Evolutionary conservation across 768 basidiomycete species (phyloP).

Genomic region (Coprinopsis cinerea): DNA sequence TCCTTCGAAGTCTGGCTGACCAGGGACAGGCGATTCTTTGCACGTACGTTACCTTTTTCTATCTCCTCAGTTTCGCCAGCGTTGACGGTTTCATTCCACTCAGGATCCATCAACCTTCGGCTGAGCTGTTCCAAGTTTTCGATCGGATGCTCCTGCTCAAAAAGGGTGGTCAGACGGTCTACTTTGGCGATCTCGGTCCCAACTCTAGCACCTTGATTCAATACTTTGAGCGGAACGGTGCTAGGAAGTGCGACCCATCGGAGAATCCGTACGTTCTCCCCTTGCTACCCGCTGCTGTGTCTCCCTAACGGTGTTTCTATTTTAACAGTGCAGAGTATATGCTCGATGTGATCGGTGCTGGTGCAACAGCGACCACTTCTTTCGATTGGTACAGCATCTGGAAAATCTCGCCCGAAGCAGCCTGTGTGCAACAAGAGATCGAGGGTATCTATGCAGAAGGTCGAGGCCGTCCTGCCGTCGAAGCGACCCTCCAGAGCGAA

Average conservation of each 20-base stretch:
- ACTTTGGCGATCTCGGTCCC: slow-evolving; percentile 68
- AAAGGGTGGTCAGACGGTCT: slow-evolving; percentile 70
- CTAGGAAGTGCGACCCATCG: slow-evolving; percentile 47
- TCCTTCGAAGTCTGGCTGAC: slow-evolving; percentile 71
- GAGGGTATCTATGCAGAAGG: slow-evolving; percentile 46
- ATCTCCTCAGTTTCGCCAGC: not conserved
- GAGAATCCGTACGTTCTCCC: slow-evolving; percentile 61
- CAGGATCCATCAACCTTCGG: slow-evolving; percentile 61
- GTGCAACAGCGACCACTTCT: slow-evolving; percentile 49
- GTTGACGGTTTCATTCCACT: not conserved
- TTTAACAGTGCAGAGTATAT: slow-evolving; percentile 49
- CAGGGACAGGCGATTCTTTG: slow-evolving; percentile 86
- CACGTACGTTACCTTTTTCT: slow-evolving; percentile 43
- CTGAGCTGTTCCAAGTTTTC: slow-evolving; percentile 71
- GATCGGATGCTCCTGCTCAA: slow-evolving; percentile 72
- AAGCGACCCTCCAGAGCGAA: slow-evolving; percentile 31
- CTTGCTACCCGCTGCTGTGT: no score
- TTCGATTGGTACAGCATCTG: slow-evolving; percentile 56
- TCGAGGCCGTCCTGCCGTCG: slow-evolving; percentile 30
- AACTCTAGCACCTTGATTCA: slow-evolving; percentile 57
- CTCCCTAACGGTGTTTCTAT: not conserved
- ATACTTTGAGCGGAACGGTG: slow-evolving; percentile 74
- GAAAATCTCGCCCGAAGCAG: slow-evolving; percentile 43
- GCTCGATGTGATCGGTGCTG: slow-evolving; percentile 74
- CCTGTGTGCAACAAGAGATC: slow-evolving; percentile 30